Evolutionary conservation across 768 basidiomycete species (phyloP).

Genomic region (Amanita molliuscula): DNA sequence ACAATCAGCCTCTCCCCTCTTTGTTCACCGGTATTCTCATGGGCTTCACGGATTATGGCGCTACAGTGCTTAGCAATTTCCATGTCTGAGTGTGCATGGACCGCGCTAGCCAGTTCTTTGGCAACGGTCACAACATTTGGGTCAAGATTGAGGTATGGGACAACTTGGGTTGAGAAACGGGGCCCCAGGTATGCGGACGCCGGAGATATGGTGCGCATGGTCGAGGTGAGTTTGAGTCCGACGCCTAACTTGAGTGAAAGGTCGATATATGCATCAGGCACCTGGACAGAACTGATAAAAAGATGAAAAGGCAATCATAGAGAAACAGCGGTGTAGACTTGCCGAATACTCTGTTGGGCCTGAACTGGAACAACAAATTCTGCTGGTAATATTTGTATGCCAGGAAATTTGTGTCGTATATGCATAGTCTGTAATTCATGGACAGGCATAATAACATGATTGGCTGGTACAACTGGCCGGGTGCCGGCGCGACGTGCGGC

Average conservation of each 20-base stretch:
- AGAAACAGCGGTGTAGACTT: conserved; percentile 1
- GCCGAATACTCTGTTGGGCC: conserved; percentile 49
- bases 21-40: conserved; percentile 37
- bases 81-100: conserved; percentile 33
- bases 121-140: conserved; percentile 40
- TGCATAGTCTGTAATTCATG: conserved; percentile 46
- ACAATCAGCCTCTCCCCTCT: conserved; percentile 42
- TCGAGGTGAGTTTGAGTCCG: conserved; percentile 47
- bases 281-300: conserved; percentile 36
- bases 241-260: conserved; percentile 44
- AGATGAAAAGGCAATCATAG: neutral
- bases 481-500: conserved; percentile 28
- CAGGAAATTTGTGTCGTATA: conserved; percentile 38
- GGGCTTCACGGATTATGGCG: conserved; percentile 41
- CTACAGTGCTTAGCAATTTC: conserved; percentile 46
- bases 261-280: conserved; percentile 34
- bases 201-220: conserved; percentile 50
- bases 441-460: conserved; percentile 35
- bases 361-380: conserved; percentile 31
- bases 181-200: conserved; percentile 47
- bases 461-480: conserved; percentile 21
- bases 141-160: conserved; percentile 39
- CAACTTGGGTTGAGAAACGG: conserved; percentile 41
- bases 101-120: conserved; percentile 43
- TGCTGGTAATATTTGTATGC: conserved; percentile 30